Percentiles rank a stretch among this genome's conserved stretches.
Conservation (phyloP, 2,329 filamentous ascomycete genomes). For the Colletotrichum eremochloae region DNA sequence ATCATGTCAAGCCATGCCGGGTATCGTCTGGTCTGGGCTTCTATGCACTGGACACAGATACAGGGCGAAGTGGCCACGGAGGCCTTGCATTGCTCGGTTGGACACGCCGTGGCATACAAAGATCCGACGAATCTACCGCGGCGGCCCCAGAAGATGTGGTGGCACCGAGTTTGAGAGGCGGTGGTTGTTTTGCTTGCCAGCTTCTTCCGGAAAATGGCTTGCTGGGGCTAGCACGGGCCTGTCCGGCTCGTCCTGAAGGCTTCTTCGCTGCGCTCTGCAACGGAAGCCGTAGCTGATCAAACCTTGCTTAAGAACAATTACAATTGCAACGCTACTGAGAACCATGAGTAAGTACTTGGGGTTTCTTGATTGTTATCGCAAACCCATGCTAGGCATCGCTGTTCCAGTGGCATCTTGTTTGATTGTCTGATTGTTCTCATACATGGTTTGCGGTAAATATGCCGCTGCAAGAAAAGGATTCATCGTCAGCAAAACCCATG, state of each 20-base stretch:
- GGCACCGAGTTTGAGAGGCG: no score
- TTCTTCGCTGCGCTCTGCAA: constrained; percentile 7
- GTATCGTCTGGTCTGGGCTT: not conserved
- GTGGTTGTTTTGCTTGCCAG: not conserved
- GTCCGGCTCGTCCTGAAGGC: not conserved
- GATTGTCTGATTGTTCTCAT: not conserved
- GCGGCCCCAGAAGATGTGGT: not conserved
- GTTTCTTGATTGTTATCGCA: not conserved
- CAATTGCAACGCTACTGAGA: not conserved
- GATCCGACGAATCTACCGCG: not conserved
- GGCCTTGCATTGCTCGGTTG: not conserved
- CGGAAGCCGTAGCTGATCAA: constrained; percentile 12
- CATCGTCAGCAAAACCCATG: no score
- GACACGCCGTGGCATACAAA: not conserved
- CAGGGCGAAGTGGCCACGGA: not conserved
- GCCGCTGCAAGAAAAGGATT: constrained; percentile 13
- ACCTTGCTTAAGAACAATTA: constrained; percentile 4
- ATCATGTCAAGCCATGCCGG: constrained; percentile 11
- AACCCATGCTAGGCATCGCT: not conserved
- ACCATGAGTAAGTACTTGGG: not conserved
- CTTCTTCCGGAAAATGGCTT: not conserved
- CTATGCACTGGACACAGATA: constrained; percentile 10
- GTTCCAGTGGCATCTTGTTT: not conserved
- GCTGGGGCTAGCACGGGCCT: not conserved
- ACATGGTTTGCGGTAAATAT: not conserved